phyloP scores from a whole-genome alignment of 305 asterid genomes.

The Ilex paraguariensis region DNA sequence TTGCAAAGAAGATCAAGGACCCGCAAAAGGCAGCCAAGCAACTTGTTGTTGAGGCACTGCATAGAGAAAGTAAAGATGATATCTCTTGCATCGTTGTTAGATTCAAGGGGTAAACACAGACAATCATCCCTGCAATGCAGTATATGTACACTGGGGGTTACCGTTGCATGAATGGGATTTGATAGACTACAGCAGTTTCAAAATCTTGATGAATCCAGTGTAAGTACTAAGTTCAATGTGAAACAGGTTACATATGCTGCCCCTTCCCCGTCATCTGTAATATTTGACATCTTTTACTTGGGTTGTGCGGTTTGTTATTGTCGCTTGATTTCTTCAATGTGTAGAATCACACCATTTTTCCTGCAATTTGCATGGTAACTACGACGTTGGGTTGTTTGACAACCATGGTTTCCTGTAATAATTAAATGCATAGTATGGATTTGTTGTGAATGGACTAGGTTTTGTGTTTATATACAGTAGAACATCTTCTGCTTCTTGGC shows the following conservation, averaged over 20 bases:
- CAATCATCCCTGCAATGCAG: slow-evolving; percentile 21
- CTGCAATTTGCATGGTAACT: slow-evolving; percentile 32
- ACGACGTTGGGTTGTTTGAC: slow-evolving; percentile 28
- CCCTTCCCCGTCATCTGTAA: slow-evolving; percentile 18
- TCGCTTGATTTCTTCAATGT: slow-evolving; percentile 36
- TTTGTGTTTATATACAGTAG: no score
- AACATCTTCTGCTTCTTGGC: slow-evolving; percentile 4
- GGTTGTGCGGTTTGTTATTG: slow-evolving; percentile 32
- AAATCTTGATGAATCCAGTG: slow-evolving; percentile 6
- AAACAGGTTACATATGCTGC: slow-evolving; percentile 6
- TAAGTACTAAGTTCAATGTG: background rate
- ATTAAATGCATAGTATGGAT: no score
- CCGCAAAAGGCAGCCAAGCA: slow-evolving; percentile 84
- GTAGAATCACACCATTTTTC: slow-evolving; percentile 41
- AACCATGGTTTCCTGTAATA: slow-evolving; percentile 24
- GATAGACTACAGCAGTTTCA: slow-evolving; percentile 1
- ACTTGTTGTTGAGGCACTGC: slow-evolving; percentile 58
- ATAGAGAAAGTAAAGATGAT: slow-evolving; percentile 83
- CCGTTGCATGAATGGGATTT: slow-evolving; percentile 2
- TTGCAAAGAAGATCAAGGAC: slow-evolving; percentile 57
- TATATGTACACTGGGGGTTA: slow-evolving; percentile 17
- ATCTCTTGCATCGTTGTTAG: slow-evolving; percentile 87
- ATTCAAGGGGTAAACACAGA: slow-evolving; percentile 30
- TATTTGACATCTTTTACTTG: slow-evolving; percentile 13
- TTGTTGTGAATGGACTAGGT: no score